These are phyloP conservation scores for Salix exigua DNA, from an alignment of 345 rosid genomes.

Conservation along the genomic window DNA sequence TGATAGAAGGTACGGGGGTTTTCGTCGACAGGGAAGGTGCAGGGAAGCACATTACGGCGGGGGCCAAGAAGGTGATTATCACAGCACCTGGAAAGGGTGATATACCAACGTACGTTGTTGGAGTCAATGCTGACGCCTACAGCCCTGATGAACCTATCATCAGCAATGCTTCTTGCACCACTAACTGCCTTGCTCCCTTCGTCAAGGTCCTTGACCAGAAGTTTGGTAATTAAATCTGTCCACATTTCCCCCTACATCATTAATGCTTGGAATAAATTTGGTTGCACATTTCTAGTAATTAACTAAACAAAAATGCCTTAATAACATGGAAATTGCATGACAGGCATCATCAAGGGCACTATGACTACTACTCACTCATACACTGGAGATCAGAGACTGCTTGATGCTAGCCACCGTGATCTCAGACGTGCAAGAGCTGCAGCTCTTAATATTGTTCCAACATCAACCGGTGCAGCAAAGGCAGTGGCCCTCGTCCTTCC, in stretches of 20 bases:
- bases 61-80: constrained; percentile 92
- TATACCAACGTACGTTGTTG: constrained; percentile 92
- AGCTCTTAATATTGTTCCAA: constrained; percentile 90
- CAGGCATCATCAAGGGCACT: constrained; percentile 96
- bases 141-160: constrained; percentile 68
- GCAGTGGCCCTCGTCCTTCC: constrained; percentile 96
- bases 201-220: constrained; percentile 99
- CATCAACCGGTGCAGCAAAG: constrained; percentile 95
- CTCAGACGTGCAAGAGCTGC: constrained; percentile 97
- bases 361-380: constrained; percentile 99
- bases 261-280: not conserved
- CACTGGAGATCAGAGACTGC: constrained; percentile 93
- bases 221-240: constrained; percentile 49
- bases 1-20: constrained; percentile 96
- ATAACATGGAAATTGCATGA: not conserved
- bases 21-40: constrained; percentile 96
- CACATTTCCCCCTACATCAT: not conserved
- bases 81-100: constrained; percentile 99
- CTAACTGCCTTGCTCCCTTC: constrained; percentile 98
- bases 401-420: constrained; percentile 95
- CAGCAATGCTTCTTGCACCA: constrained; percentile 98
- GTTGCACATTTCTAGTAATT: not conserved
- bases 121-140: constrained; percentile 86
- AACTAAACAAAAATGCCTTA: not conserved
- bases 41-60: constrained; percentile 88